Evolutionary conservation across 164 flowering plant species (phyloP).

Genomic region (Houttuynia cordata): DNA sequence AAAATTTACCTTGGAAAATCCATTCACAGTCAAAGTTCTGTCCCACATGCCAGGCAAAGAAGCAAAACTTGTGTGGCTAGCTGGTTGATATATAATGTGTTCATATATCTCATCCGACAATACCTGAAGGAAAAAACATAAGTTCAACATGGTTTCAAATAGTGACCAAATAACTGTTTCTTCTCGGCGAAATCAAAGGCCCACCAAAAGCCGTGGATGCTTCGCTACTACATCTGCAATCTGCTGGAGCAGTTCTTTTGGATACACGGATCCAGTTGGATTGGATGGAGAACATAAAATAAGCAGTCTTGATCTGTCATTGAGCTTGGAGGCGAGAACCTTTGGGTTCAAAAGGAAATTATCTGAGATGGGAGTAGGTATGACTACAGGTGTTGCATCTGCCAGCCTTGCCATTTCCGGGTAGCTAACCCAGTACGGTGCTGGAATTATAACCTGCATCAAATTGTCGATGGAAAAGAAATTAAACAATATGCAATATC

Average conservation of each 20-base stretch:
- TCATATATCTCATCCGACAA: constrained; percentile 94
- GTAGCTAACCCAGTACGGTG: constrained; percentile 96
- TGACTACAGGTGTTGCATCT: constrained; percentile 83
- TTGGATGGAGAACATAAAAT: constrained; percentile 94
- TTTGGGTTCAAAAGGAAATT: constrained; percentile 78
- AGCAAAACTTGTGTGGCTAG: constrained; percentile 89
- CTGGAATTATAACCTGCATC: constrained; percentile 80
- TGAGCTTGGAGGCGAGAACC: constrained; percentile 61
- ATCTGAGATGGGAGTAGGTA: constrained; percentile 61
- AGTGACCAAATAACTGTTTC: background rate
- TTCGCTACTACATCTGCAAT: constrained; percentile 73
- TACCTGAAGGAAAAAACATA: constrained; percentile 35
- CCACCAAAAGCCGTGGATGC: constrained; percentile 88
- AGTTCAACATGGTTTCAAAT: background rate
- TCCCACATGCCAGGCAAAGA: constrained; percentile 97
- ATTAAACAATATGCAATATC: background rate
- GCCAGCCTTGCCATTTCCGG: constrained; percentile 95
- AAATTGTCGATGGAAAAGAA: background rate
- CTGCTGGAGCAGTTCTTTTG: constrained; percentile 66
- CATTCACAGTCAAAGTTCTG: constrained; percentile 88
- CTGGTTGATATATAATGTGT: constrained; percentile 88
- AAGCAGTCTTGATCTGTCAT: constrained; percentile 76
- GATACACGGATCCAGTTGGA: constrained; percentile 95
- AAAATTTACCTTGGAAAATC: constrained; percentile 76
- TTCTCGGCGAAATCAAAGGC: background rate